phyloP scores from a whole-genome alignment of 257 asterid species.

The Parsonsia alboflavescens region DNA sequence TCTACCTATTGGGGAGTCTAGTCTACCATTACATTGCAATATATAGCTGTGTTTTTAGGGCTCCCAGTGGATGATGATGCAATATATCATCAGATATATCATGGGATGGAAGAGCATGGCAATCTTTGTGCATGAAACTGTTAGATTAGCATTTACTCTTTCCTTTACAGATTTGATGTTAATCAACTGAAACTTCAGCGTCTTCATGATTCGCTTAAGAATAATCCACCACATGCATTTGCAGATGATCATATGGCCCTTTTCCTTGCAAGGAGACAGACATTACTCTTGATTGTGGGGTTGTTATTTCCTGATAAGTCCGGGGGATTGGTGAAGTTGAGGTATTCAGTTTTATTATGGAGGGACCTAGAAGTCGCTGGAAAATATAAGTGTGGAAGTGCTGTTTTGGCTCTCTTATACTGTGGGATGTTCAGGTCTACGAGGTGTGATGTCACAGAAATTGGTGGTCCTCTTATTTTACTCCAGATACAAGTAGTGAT shows the following conservation, averaged over 20 bases:
- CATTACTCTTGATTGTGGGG: slow-evolving; percentile 11
- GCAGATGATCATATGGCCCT: background rate
- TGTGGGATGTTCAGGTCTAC: slow-evolving; percentile 19
- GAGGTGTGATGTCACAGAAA: slow-evolving; percentile 6
- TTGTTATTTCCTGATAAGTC: slow-evolving; percentile 16
- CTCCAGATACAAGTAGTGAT: slow-evolving; percentile 8
- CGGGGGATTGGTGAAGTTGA: slow-evolving; percentile 15
- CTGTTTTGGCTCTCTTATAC: slow-evolving; percentile 17
- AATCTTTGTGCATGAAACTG: background rate
- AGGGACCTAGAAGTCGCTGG: slow-evolving; percentile 15
- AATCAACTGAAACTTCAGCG: slow-evolving; percentile 6
- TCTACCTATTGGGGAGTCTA: slow-evolving; percentile 15
- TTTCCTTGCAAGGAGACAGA: slow-evolving; percentile 13
- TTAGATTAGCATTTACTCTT: slow-evolving; percentile 17
- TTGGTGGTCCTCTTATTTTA: slow-evolving; percentile 21
- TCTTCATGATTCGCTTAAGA: background rate
- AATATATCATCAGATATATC: background rate
- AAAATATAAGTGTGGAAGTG: slow-evolving; percentile 19
- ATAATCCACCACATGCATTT: slow-evolving; percentile 9
- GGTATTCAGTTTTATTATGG: slow-evolving; percentile 11
- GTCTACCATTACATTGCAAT: slow-evolving; percentile 16
- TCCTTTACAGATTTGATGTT: slow-evolving; percentile 10
- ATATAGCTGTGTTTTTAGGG: slow-evolving; percentile 10
- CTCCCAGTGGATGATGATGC: slow-evolving; percentile 17
- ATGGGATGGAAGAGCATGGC: background rate